Conservation (phyloP, 169 alveolate genomes). For the Eimeria necatrix region DNA sequence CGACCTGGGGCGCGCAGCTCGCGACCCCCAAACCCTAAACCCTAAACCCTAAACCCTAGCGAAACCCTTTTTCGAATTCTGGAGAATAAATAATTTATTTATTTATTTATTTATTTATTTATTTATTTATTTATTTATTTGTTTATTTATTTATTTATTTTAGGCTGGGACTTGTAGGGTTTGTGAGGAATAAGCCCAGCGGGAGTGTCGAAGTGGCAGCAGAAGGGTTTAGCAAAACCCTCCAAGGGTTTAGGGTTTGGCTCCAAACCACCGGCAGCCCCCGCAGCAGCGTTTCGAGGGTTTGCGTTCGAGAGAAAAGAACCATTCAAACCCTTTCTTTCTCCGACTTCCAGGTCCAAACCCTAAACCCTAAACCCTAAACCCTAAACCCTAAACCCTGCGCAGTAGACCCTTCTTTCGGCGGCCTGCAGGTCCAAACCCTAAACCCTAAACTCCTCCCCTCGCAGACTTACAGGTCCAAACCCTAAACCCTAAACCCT, state of each 20-base stretch:
- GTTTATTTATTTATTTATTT: background rate
- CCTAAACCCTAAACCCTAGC: background rate
- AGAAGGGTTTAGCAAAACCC: background rate
- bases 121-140: background rate
- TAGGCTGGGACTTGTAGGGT: conserved; percentile 37
- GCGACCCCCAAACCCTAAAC: background rate
- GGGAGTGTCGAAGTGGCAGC: conserved; percentile 60
- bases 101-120: background rate
- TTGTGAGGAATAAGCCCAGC: background rate
- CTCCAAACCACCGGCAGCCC: conserved; percentile 45
- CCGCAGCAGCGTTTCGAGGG: background rate
- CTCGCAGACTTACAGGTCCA: too few species aligned
- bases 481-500: too few species aligned
- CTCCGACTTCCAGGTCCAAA: background rate
- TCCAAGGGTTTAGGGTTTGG: conserved; percentile 18
- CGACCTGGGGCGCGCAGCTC: background rate
- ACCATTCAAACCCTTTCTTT: background rate
- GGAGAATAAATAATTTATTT: background rate
- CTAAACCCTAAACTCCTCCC: too few species aligned
- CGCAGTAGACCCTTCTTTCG: too few species aligned
- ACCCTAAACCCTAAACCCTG: too few species aligned
- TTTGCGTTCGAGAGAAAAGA: background rate
- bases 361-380: too few species aligned
- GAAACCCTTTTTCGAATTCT: background rate
- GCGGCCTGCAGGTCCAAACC: too few species aligned